Evolutionary conservation across 768 basidiomycete genomes (phyloP), one percentile per base, ranked within the genome.

Genomic region (Lyophyllum shimeji): DNA sequence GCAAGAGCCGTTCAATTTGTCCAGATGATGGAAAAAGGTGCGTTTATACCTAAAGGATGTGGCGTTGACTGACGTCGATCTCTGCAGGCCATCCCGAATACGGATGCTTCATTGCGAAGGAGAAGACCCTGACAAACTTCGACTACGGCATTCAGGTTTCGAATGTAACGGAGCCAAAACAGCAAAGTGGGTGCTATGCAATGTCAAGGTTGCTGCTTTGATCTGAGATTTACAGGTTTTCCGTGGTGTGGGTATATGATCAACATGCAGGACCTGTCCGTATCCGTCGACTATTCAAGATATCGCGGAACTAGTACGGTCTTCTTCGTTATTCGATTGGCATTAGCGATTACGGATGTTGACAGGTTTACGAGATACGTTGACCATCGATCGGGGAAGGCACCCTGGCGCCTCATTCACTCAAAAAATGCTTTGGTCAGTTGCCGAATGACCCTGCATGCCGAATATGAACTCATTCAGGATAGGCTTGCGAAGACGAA

Each of bases 171-270:
- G 75, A 76, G 48, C 76, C 79, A 1, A 66, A 68, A 29, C 78
- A 81, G 56, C 70, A 68, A 69, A 65, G 82, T 78, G 67, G 59
- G 59, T 65, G 20, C 29, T 7, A 15, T 34, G 20, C 5, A 24
- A 29, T 18, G 45, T 18, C 21, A 18, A 43, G 20, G 15, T 24
- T 23, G 4, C 34, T 3, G 44, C n/a, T 17, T 15, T 55, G 23
- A 43, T 48, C 5, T 37, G 9, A 17, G 13, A 23, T 27, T 21
- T 23, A 46, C 20, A 95, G 94, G 75, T 40, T 98, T 99, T 67
- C 89, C 93, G 1, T 99, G 95, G 90, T 99, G 97, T 73, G 97
- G 95, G 1, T 81, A 87, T 59, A 65, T 86, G 51, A 89, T 99
- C 62, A 72, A 94, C 64, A 90, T 85, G 76, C 71, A 67, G 20